A percentile compares a stretch with the other conserved stretches of the same genome.
phyloP scores from a whole-genome alignment of 2,329 filamentous ascomycete species.

The Mycosphaerella sp. region DNA sequence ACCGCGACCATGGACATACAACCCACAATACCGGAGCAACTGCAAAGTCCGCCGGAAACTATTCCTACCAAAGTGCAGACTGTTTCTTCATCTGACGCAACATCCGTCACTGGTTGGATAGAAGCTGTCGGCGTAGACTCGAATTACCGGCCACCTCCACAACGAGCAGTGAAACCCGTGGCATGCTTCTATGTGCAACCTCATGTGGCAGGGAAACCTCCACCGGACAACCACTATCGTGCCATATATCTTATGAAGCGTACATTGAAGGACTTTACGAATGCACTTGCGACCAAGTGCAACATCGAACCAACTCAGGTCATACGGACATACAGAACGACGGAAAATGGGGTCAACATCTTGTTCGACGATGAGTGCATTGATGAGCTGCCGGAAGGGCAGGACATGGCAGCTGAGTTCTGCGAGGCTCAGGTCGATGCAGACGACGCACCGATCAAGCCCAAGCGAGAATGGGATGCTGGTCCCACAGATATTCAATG shows the following conservation, averaged over 20 bases:
- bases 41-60: conserved; percentile 43
- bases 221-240: conserved; percentile 62
- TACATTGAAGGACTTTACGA: conserved; percentile 66
- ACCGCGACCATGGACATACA: conserved; percentile 48
- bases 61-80: conserved; percentile 51
- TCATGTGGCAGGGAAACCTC: conserved; percentile 44
- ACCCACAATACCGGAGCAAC: conserved; percentile 38
- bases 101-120: conserved; percentile 73
- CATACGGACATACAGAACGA: conserved; percentile 63
- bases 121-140: conserved; percentile 87
- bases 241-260: conserved; percentile 80
- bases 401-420: conserved; percentile 74
- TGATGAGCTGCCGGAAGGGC: conserved; percentile 74
- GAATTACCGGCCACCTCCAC: conserved; percentile 71
- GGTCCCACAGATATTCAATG: conserved; percentile 44
- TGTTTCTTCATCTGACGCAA: conserved; percentile 54
- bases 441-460: conserved; percentile 40
- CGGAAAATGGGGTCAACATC: conserved; percentile 69
- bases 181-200: conserved; percentile 82
- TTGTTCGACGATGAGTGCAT: conserved; percentile 89
- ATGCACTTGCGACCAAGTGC: conserved; percentile 71
- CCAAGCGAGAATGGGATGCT: conserved; percentile 47
- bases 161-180: conserved; percentile 65
- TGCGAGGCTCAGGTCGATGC: conserved; percentile 53
- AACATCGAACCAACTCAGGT: conserved; percentile 68